phyloP scores from a whole-genome alignment of 805 yeast genomes.

The Teunomyces atbi region DNA sequence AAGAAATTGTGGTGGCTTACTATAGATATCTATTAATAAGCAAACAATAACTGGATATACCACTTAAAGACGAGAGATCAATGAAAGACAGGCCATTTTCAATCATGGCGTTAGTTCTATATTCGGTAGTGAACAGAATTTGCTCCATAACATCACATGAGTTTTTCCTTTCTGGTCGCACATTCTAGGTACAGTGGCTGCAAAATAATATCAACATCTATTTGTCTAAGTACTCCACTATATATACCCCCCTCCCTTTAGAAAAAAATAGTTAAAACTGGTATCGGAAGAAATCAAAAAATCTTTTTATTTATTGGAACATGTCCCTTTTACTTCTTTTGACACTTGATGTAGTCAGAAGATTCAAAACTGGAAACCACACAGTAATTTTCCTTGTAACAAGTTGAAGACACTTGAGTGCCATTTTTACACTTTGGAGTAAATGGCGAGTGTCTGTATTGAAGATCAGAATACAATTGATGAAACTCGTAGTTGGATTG shows the following conservation, averaged over 20 bases:
- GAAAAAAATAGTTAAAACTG: neutral
- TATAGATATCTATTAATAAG: neutral
- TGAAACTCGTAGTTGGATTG: conserved; percentile 40
- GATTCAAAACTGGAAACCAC: conserved; percentile 34
- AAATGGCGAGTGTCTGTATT: conserved; percentile 55
- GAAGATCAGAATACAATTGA: conserved; percentile 48
- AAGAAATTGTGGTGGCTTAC: conserved; percentile 3
- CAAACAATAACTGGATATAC: neutral
- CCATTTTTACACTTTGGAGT: conserved; percentile 46
- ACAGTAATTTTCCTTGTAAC: conserved; percentile 38
- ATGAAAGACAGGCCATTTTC: neutral
- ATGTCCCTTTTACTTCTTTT: neutral
- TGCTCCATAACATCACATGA: neutral
- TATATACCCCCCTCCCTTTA: neutral
- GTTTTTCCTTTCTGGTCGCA: neutral
- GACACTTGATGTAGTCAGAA: conserved; percentile 21
- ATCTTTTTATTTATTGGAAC: too few relatives aligned
- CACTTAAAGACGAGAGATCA: neutral
- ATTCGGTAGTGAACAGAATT: too few relatives aligned
- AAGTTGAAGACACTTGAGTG: conserved; percentile 10
- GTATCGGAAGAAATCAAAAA: conserved; percentile 2
- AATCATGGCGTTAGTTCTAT: neutral
- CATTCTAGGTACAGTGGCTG: neutral
- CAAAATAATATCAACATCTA: neutral
- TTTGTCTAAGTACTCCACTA: neutral